Evolutionary conservation across 23 red algal species (phyloP), one percentile per base, ranked within the genome.

Genomic region (Chondrus crispus): DNA sequence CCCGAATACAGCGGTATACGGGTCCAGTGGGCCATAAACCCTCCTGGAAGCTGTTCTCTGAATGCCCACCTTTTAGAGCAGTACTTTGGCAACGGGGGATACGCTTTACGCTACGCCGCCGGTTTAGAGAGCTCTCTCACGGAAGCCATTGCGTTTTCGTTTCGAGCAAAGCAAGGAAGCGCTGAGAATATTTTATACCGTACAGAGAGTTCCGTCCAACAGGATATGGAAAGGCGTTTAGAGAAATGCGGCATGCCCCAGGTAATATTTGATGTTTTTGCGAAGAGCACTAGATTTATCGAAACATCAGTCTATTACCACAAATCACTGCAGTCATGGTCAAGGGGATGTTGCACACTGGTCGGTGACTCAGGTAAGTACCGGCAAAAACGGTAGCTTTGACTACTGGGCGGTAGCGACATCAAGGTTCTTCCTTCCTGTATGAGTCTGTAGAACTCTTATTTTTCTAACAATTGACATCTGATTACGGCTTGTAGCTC

Each of bases 361-460:
- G 90, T 96, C 7, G 95, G 95, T 38, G 95, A 96, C 72, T 82
- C 95, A 57, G 87, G 87, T 90, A 90, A 90, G 87, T 36, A 28
- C 3, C 18, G 26, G n/a, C n/a, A n/a, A n/a, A n/a, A n/a, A n/a
- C n/a, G n/a, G n/a, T n/a, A n/a, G n/a, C n/a, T n/a, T n/a, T n/a
- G n/a, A n/a, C n/a, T n/a, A n/a, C n/a, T n/a, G n/a, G n/a, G n/a
- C n/a, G n/a, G n/a, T n/a, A n/a, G n/a, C n/a, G n/a, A n/a, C n/a
- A n/a, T n/a, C n/a, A n/a, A n/a, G n/a, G n/a, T n/a, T n/a, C n/a
- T n/a, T n/a, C n/a, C n/a, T n/a, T n/a, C 18, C 60, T 9, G 9
- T 66, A 32, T 66, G 60, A 19, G 35, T 32, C 7, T 66, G 35
- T 7, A 32, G 26, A 1, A 9, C 26, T 22, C 1, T 32, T 32